Base-by-base conservation (phyloP, 495 filamentous ascomycete genomes). In the Cairneyella variabilis region DNA sequence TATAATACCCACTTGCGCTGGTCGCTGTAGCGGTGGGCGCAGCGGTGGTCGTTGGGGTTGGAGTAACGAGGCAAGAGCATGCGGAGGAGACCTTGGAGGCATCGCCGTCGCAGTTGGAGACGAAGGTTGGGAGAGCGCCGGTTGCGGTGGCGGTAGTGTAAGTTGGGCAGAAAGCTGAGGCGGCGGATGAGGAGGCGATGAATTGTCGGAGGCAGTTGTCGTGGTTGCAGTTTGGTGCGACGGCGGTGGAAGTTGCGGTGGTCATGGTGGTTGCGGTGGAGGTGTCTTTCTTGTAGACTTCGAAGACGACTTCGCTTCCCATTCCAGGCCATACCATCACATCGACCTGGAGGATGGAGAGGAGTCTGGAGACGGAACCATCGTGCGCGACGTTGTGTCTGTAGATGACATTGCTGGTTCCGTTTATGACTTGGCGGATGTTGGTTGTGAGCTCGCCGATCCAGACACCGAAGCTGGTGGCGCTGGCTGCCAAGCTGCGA, bases 271-370 rank as follows among this genome's bases (percentile, higher is more conserved):
- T 1, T 16, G 50, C 9, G n/a, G 40, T 38, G 14, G 22, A 27
- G 10, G 36, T 43, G 32, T 54, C 57, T 39, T 61, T 64, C 44
- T 65, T 68, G 48, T 80, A 85, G 10, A 86, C 37, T 69, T 89
- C 85, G 61, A 89, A 87, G 0, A 86, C 74, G 5, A 88, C 69
- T 63, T 88, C 84, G 8, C 73, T 68, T 0, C 85, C 85, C 82
- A 89, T 85, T 0, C 85, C 85, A 0, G 84, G 85, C 85, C 85
- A 89, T 3, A 86, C 78, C 84, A 88, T 89, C 34, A 66, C 59
- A 32, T 84, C 78, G 3, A 83, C 59, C 61, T 88, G 84, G 52
- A 89, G 62, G n/a, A 86, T 73, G 3, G 73, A 71, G 22, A 89
- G 61, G n/a, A 89, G 54, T 3, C 74, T 66, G 7, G 78, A 78